Base-by-base conservation (phyloP, 805 yeast genomes). In the Clavispora carvajalis region DNA sequence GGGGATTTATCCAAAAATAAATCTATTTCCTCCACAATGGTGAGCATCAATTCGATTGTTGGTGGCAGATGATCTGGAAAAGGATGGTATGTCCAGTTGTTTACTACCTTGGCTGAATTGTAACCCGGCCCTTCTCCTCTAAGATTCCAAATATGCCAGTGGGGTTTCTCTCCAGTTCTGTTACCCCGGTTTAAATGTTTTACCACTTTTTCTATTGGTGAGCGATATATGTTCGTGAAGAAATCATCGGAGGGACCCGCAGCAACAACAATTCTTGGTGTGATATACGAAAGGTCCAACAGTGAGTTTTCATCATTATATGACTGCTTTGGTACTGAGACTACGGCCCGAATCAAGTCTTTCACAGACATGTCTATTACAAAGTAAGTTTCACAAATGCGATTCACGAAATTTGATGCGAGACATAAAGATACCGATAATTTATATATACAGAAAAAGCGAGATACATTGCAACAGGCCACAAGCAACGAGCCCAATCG, bases 1-100 rank as follows among this genome's bases (percentile, higher is more conserved):
- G 62, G 50, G 16, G 58, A 48, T 12, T 33, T 30, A 1, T 46
- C 34, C 19, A 84, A 52, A 46, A 61, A 82, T 0, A 45, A 47
- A 31, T 69, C 60, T 7, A 89, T 73, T 1, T 69, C 71, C 12
- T 58, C 54, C 0, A 79, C 65, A 4, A 74, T 55, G 2, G 54
- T 49, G 4, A 74, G 56, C 8, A 90, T 53, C n/a, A 73, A 50
- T 1, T 58, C 44, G 36, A 90, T 71, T 1, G 87, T 74, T 0
- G 95, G 86, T 0, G 93, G 80, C 36, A 75, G 73, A 57, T 90
- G 96, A 57, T 91, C 97, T 9, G 79, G 73, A 63, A 84, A 80
- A 0, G 89, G 93, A 15, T 61, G 58, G 21, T 39, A 47, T 3
- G 53, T 38, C 49, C 50, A 50, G 30, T 46, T 34, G 21, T 33